A percentile compares a stretch with the other conserved stretches of the same genome.
phyloP scores from a whole-genome alignment of 75 land plant species.

The Chamaecyparis obtusa region DNA sequence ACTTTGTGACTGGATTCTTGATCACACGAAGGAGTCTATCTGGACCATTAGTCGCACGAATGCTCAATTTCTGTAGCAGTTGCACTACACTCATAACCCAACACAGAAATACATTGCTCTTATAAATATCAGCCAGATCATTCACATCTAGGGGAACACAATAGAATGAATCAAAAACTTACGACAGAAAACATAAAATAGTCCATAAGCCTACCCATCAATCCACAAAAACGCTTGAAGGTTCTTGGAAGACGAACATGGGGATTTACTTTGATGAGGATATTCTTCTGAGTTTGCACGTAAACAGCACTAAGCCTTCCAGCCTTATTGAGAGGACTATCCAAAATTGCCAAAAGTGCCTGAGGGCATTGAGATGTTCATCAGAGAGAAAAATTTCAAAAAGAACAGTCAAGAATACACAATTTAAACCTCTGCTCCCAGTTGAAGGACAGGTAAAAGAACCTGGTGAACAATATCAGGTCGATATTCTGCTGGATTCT shows the following conservation, averaged over 20 bases:
- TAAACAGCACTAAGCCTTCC: conserved; percentile 75
- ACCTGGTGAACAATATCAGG: conserved; percentile 84
- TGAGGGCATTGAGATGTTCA: conserved; percentile 17
- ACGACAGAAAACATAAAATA: not conserved
- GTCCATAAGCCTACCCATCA: conserved; percentile 70
- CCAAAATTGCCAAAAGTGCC: conserved; percentile 87
- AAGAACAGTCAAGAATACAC: not conserved
- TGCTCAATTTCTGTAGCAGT: conserved; percentile 74
- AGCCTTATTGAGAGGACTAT: conserved; percentile 88
- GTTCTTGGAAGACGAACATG: conserved; percentile 94
- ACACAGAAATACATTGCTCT: not conserved
- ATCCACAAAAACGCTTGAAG: conserved; percentile 78
- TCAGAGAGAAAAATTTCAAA: not conserved
- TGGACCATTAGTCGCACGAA: conserved; percentile 78
- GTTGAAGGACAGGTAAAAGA: not conserved
- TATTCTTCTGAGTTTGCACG: conserved; percentile 77
- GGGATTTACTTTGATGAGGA: conserved; percentile 85
- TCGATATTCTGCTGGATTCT: conserved; percentile 56
- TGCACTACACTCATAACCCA: conserved; percentile 65
- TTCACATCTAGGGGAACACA: not conserved
- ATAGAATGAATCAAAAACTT: not conserved
- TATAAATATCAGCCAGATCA: not conserved
- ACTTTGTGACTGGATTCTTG: conserved; percentile 87
- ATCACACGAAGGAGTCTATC: conserved; percentile 79
- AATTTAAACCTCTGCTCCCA: not conserved